phyloP scores from a whole-genome alignment of 1,284 basidiomycete genomes.

The Puccinia triticina region DNA sequence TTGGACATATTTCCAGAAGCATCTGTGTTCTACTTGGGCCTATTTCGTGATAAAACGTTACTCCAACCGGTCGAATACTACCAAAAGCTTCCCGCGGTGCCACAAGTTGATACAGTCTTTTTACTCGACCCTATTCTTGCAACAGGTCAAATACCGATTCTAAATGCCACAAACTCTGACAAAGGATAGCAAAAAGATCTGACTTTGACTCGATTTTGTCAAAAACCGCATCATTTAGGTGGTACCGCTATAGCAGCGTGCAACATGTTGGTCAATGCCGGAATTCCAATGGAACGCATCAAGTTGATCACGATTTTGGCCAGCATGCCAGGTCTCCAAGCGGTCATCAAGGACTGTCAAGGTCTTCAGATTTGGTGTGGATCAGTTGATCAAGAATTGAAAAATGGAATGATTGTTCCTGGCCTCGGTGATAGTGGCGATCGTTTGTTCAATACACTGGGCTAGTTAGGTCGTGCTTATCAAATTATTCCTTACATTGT shows the following conservation, averaged over 20 bases:
- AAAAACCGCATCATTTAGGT: not conserved
- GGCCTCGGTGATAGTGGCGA: slow-evolving; percentile 58
- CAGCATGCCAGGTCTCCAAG: slow-evolving; percentile 72
- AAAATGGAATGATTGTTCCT: slow-evolving; percentile 57
- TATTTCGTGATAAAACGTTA: slow-evolving; percentile 85
- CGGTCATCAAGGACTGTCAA: slow-evolving; percentile 72
- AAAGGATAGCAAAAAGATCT: slow-evolving; percentile 76
- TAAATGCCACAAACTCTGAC: not conserved
- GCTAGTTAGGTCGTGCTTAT: not conserved
- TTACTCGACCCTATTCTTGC: slow-evolving; percentile 87
- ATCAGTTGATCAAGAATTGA: slow-evolving; percentile 56
- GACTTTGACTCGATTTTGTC: slow-evolving; percentile 69
- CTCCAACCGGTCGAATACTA: slow-evolving; percentile 96
- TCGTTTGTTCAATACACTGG: slow-evolving; percentile 35
- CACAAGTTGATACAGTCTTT: slow-evolving; percentile 79
- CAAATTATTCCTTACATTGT: not conserved
- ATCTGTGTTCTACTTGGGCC: slow-evolving; percentile 83
- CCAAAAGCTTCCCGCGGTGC: slow-evolving; percentile 79
- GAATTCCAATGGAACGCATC: slow-evolving; percentile 65
- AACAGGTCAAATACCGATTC: slow-evolving; percentile 66
- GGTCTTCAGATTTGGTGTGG: slow-evolving; percentile 71
- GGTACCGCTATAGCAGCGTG: slow-evolving; percentile 55
- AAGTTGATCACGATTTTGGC: slow-evolving; percentile 83
- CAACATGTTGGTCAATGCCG: slow-evolving; percentile 59
- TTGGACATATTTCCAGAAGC: slow-evolving; percentile 81